These are phyloP conservation scores for Orbilia oligospora DNA, from an alignment of 2,329 filamentous ascomycete species.

Conservation along the genomic window DNA sequence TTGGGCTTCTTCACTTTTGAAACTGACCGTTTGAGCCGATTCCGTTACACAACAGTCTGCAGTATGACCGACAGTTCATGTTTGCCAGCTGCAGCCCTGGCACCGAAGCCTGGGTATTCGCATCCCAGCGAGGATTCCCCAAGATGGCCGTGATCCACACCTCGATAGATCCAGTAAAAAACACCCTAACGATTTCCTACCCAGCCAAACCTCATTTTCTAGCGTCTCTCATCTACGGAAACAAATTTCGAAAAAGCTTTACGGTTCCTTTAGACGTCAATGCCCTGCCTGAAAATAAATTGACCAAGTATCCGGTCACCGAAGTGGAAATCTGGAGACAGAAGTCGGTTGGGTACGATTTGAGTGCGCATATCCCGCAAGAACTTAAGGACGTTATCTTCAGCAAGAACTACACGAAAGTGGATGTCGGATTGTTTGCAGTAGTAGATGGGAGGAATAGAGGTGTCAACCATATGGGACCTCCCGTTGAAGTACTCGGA, in stretches of 20 bases:
- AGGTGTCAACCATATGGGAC: conserved; percentile 75
- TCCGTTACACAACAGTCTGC: conserved; percentile 68
- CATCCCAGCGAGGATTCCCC: conserved; percentile 79
- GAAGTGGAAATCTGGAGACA: conserved; percentile 78
- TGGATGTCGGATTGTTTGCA: conserved; percentile 76
- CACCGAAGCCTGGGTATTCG: conserved; percentile 76
- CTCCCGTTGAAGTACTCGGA: conserved; percentile 73
- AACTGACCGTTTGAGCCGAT: conserved; percentile 9
- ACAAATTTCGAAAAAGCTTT: conserved; percentile 75
- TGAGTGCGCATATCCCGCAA: conserved; percentile 68
- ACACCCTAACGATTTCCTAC: conserved; percentile 61
- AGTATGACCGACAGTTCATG: conserved; percentile 85
- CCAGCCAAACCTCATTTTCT: conserved; percentile 55
- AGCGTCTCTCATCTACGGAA: conserved; percentile 47
- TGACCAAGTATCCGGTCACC: conserved; percentile 74
- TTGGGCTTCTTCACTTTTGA: too few species aligned
- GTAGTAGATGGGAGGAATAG: conserved; percentile 74
- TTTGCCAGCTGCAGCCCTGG: conserved; percentile 72
- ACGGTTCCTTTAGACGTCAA: conserved; percentile 77
- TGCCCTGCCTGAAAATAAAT: conserved; percentile 68
- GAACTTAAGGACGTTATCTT: conserved; percentile 58
- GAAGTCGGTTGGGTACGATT: conserved; percentile 68
- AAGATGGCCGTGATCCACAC: conserved; percentile 78
- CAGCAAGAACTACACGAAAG: conserved; percentile 55
- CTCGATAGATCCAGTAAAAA: conserved; percentile 68